Base-by-base conservation (phyloP, 2,329 filamentous ascomycete genomes). In the Xylariaceae sp. region DNA sequence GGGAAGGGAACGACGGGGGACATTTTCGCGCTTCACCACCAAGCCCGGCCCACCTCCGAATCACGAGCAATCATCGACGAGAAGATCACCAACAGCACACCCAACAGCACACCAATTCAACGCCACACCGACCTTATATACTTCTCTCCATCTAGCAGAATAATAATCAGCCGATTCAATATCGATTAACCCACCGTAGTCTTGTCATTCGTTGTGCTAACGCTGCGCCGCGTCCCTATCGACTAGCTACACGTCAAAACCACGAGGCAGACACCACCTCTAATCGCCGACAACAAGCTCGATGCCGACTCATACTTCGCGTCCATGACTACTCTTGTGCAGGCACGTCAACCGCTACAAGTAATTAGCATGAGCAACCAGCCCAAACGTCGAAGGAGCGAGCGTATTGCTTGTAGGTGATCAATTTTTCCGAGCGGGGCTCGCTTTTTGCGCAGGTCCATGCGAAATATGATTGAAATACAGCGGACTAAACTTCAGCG, bases 291-390 rank as follows among this genome's bases (percentile, higher is more conserved):
- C 54, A 11, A 34, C 52, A 30, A 42, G 51, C 29, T 63, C 58
- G 46, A 67, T 67, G 66, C 64, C 59, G 62, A 55, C 51, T 54
- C 60, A 49, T 49, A 65, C 56, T 65, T 69, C 74, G 75, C 77
- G 80, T 84, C 81, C 81, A 86, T 86, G 83, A 86, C 83, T 82
- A 85, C 83, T 71, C 76, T 86, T 73, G 76, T 86, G 72, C 79
- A 77, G 72, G 79, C 79, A 69, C 81, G 81, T 70, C 77, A 79
- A 73, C 80, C 81, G 75, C 75, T 86, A 73, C 77, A 85, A 80
- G 74, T 81, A 70, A 75, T 85, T 77, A 86, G 81, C 78, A 86
- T 86, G 83, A 81, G 75, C 76, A 83, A 81, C 73, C 76, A 76
- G 74, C 73, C 79, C 70, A 78, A 79, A 72, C 77, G 78, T 67